Percentiles rank a stretch among this genome's conserved stretches.
Conservation (phyloP, 2,329 filamentous ascomycete species). For the Nothopassalora personata region DNA sequence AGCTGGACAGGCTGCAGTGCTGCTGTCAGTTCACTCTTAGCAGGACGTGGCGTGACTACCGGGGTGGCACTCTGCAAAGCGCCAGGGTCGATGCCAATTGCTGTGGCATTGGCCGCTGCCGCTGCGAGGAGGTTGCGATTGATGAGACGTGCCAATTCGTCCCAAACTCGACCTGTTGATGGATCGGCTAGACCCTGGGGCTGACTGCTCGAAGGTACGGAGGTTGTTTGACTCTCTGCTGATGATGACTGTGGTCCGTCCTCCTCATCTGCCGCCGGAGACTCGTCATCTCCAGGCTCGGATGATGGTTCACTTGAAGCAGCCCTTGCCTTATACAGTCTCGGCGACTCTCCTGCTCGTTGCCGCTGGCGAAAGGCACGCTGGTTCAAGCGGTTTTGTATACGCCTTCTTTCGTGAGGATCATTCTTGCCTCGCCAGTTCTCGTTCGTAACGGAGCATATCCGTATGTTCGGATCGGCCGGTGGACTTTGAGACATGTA, state of each 20-base stretch:
- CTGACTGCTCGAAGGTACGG: neutral
- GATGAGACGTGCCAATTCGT: constrained; percentile 29
- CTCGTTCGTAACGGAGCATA: constrained; percentile 21
- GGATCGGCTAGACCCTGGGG: constrained; percentile 9
- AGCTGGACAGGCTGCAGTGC: constrained; percentile 23
- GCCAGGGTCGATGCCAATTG: constrained; percentile 18
- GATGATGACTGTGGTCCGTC: neutral
- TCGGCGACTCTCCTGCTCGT: constrained; percentile 24
- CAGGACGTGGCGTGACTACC: constrained; percentile 14
- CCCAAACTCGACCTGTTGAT: constrained; percentile 16
- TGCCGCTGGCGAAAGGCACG: constrained; percentile 30
- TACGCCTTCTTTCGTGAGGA: constrained; percentile 27
- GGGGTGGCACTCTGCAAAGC: constrained; percentile 18
- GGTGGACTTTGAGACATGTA: constrained; percentile 4
- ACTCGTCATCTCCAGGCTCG: constrained; percentile 7
- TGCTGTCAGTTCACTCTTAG: constrained; percentile 12
- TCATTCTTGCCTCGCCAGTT: constrained; percentile 31
- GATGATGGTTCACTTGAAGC: constrained; percentile 8
- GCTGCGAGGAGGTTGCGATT: constrained; percentile 29
- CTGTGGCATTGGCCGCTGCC: constrained; percentile 22
- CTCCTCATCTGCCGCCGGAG: neutral
- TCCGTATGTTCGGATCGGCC: constrained; percentile 5
- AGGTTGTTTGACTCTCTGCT: neutral
- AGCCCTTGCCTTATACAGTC: constrained; percentile 20
- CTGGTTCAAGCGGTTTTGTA: constrained; percentile 31